A percentile compares a stretch with the other conserved stretches of the same genome.
These are phyloP conservation scores for Vanrija humicola DNA, from an alignment of 1,284 basidiomycete genomes.

Conservation along the genomic window DNA sequence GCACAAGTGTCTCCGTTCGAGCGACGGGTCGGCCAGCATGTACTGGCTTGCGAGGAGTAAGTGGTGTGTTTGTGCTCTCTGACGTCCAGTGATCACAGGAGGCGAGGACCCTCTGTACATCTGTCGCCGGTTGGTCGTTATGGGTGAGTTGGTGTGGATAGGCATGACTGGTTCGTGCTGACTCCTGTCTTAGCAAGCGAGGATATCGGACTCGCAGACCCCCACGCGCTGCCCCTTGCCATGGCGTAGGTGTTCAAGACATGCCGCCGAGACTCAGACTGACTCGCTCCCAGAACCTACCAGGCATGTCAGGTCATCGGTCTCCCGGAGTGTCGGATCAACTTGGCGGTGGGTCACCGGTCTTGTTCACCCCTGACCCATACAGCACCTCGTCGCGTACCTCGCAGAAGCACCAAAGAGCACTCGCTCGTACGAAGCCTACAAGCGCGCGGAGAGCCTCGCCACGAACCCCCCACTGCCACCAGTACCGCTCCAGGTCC, in stretches of 20 bases:
- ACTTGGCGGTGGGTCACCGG: constrained; percentile 36
- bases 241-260: constrained; percentile 51
- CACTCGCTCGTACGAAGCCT: constrained; percentile 72
- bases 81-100: constrained; percentile 58
- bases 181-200: constrained; percentile 61
- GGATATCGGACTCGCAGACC: constrained; percentile 76
- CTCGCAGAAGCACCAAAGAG: constrained; percentile 79
- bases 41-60: constrained; percentile 76
- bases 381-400: constrained; percentile 68
- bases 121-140: constrained; percentile 72
- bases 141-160: too few species aligned
- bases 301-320: constrained; percentile 75
- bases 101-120: constrained; percentile 87
- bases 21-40: constrained; percentile 72
- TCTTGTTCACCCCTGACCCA: background rate
- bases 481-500: constrained; percentile 64
- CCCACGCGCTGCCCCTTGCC: constrained; percentile 67
- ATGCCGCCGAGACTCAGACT: too few species aligned
- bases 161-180: too few species aligned
- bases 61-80: too few species aligned
- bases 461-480: constrained; percentile 52
- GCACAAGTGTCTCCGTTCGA: constrained; percentile 80
- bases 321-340: constrained; percentile 63
- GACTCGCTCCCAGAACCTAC: constrained; percentile 49
- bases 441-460: constrained; percentile 64